Evolutionary conservation across 805 yeast genomes (phyloP).

Genomic region (Yarrowia yakushimensis): DNA sequence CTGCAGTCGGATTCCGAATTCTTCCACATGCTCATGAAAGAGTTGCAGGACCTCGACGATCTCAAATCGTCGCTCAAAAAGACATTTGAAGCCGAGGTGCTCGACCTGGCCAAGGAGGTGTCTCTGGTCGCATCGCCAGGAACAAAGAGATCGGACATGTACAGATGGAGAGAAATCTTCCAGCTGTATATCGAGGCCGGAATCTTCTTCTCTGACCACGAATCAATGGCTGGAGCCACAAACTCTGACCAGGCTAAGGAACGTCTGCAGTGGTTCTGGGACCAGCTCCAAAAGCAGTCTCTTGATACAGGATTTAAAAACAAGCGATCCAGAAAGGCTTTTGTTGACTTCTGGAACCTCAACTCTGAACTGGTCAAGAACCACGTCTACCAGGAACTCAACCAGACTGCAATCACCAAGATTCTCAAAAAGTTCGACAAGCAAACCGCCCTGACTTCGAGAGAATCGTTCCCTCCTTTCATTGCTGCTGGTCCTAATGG

Average conservation of each 20-base stretch:
- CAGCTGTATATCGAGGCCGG: slow-evolving; percentile 62
- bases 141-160: slow-evolving; percentile 51
- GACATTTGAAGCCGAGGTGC: slow-evolving; percentile 45
- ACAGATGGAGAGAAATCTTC: slow-evolving; percentile 68
- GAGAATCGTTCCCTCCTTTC: slow-evolving; percentile 45
- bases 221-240: slow-evolving; percentile 46
- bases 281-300: slow-evolving; percentile 41
- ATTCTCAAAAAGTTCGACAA: slow-evolving; percentile 75
- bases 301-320: slow-evolving; percentile 45
- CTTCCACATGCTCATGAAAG: slow-evolving; percentile 55
- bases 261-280: slow-evolving; percentile 44
- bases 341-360: slow-evolving; percentile 49
- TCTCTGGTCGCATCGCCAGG: slow-evolving; percentile 44
- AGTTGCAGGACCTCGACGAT: slow-evolving; percentile 48
- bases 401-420: slow-evolving; percentile 60
- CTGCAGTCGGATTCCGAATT: slow-evolving; percentile 57
- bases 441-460: slow-evolving; percentile 52
- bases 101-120: slow-evolving; percentile 43
- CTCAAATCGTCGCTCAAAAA: slow-evolving; percentile 44
- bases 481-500: slow-evolving; percentile 44
- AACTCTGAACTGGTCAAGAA: slow-evolving; percentile 55
- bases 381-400: slow-evolving; percentile 58
- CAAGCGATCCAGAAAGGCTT: slow-evolving; percentile 46
- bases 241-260: slow-evolving; percentile 46
- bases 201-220: slow-evolving; percentile 56